These are phyloP conservation scores for Penicillium psychrosexuale DNA, from an alignment of 2,329 filamentous ascomycete genomes.

Conservation along the genomic window DNA sequence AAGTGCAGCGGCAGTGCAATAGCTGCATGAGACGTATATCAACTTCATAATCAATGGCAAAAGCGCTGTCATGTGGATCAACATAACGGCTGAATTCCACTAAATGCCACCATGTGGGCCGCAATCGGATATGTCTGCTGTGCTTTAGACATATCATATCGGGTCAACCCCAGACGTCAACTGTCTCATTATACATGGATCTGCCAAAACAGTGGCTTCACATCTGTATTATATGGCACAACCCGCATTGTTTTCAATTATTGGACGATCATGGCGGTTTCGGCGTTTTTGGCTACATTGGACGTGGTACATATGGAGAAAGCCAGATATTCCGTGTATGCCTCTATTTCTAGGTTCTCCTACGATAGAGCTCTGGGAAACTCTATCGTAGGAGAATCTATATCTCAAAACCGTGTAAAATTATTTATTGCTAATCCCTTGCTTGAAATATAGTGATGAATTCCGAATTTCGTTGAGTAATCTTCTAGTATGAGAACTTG, in stretches of 20 bases:
- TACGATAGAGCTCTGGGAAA: not conserved
- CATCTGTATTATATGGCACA: not conserved
- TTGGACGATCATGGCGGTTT: constrained; percentile 6
- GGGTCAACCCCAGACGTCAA: not conserved
- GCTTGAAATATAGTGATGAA: not conserved
- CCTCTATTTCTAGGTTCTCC: not conserved
- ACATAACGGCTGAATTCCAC: not conserved
- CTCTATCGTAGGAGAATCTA: no score
- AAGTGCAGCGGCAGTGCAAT: not conserved
- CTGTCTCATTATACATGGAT: not conserved
- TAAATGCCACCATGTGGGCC: not conserved
- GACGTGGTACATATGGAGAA: not conserved
- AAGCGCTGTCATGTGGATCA: not conserved
- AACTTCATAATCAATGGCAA: not conserved
- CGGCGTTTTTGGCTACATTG: not conserved
- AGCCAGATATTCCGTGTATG: not conserved
- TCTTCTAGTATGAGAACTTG: not conserved
- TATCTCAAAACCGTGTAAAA: not conserved
- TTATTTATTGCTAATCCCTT: not conserved
- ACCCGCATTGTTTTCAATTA: not conserved
- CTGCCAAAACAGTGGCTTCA: not conserved
- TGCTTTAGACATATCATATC: not conserved
- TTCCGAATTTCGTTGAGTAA: not conserved
- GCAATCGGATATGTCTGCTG: not conserved
- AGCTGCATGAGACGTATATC: not conserved